Conservation (phyloP, 345 rosid genomes). For the Eucalyptus sp. region DNA sequence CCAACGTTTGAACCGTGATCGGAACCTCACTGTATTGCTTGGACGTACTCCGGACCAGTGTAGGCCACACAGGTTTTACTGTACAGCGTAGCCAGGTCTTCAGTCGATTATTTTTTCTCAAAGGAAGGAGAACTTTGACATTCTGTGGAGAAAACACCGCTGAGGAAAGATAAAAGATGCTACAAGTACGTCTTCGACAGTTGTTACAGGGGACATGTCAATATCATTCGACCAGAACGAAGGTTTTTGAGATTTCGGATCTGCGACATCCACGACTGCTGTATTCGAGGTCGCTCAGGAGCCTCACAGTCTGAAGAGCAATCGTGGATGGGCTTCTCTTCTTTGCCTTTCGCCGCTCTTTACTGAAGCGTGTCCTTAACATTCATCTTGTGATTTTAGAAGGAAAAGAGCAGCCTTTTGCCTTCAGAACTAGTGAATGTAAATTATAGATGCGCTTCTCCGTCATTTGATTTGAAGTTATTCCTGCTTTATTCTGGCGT, state of each 20-base stretch:
- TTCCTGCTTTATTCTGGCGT: neutral
- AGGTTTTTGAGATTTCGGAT: neutral
- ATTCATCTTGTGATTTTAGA: neutral
- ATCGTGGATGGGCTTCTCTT: neutral
- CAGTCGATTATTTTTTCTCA: neutral
- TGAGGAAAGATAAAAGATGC: neutral
- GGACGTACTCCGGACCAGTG: neutral
- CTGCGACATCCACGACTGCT: neutral
- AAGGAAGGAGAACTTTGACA: neutral
- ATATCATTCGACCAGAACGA: neutral
- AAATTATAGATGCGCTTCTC: neutral
- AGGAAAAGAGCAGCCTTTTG: neutral
- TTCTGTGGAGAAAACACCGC: neutral
- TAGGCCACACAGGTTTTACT: neutral
- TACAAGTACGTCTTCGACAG: neutral
- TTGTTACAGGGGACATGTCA: neutral
- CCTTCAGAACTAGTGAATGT: neutral
- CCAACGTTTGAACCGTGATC: conserved; percentile 54
- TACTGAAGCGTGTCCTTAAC: neutral
- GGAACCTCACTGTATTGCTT: neutral
- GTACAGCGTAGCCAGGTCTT: neutral
- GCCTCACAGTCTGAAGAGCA: neutral
- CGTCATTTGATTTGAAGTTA: neutral
- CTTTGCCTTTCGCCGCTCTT: neutral
- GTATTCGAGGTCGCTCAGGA: neutral